Evolutionary conservation across 2,329 filamentous ascomycete species (phyloP), one percentile per base, ranked within the genome.

Genomic region (Incumbomyces delicatus): DNA sequence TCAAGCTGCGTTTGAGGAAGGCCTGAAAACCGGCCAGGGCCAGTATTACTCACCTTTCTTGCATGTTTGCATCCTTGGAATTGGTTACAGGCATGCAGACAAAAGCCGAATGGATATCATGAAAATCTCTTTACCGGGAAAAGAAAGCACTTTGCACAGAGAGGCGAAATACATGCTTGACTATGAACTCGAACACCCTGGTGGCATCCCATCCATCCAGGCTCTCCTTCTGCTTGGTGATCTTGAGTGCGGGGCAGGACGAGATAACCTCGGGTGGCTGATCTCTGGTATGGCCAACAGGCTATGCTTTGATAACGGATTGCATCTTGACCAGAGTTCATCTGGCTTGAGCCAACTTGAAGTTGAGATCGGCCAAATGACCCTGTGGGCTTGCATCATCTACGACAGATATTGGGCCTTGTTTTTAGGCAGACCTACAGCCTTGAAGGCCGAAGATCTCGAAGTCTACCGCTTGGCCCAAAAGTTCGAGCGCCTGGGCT

Each of bases 241-340:
- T 34, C 43, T 51, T 8, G 49, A 49, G 33, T 33, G 36, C 16
- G 42, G 46, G n/a, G 37, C 35, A 2, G 49, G 49, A 2, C 27
- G 47, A 35, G 49, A 51, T 30, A 49, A 49, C 31, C 27, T 43
- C 17, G 65, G 63, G 0, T 69, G 67, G 67, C 53, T 68, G 1
- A 65, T 64, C 48, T 63, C 61, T 2, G 67, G 67, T 1, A 65
- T 65, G 47, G 67, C 65, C 0, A 53, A 66, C 33, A 59, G 67
- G 1, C 68, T 71, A 66, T 58, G 67, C 5, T 64, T 63, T 45
- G 66, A 69, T 38, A 56, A 69, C 2, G 65, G 65, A 3, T 55
- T 66, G 8, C 65, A 69, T 49, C 53, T 69, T 3, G 63, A 67
- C 45, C 52, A 51, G 27, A 50, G 33, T 16, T 41, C 37, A 13